Evolutionary conservation across 495 filamentous ascomycete genomes (phyloP), one percentile per base, ranked within the genome.

Genomic region (Mycothermus thermophilus): DNA sequence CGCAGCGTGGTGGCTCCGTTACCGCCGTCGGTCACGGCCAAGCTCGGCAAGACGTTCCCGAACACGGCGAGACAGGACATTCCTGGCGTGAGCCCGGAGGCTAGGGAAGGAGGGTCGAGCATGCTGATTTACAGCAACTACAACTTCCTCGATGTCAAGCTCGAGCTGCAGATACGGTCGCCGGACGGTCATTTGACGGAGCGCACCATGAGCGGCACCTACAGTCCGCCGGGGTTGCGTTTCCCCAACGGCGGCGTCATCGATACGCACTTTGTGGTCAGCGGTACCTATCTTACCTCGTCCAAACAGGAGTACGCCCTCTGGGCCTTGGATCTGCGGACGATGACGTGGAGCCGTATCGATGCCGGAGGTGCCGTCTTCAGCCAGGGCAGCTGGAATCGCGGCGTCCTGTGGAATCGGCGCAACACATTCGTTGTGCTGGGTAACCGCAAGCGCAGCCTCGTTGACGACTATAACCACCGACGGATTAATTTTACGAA

Each of bases 91-190:
- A 57, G 59, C 36, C 57, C 62, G 20, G 69, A 73, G 32, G 52
- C 65, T 40, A 58, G 63, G 43, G 72, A 80, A 22, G 69, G 77
- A 3, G 75, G 71, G 19, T 79, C 77, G 10, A 83, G 85, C 4
- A 93, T 95, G 84, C 68, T 97, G 34, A 92, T 97, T 20, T 97
- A 97, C 54, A 96, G 90, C 26, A 97, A 97, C 50, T 97, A 96
- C 54, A 96, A 97, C 55, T 97, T 97, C 52, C 54, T 96, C 24
- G 86, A 96, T 42, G 90, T 96, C 41, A 96, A 94, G 49, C 58
- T 97, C 14, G 90, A 96, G 52, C 65, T 97, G 20, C 92, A 96
- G 49, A 72, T 97, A 28, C 74, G 90, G 34, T 52, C 76, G 10
- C 73, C 81, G 18, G 88, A 97, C 55, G 90, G 92, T 29, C 77